phyloP scores from a whole-genome alignment of 148 eudicot species.

The Camellia japonica region DNA sequence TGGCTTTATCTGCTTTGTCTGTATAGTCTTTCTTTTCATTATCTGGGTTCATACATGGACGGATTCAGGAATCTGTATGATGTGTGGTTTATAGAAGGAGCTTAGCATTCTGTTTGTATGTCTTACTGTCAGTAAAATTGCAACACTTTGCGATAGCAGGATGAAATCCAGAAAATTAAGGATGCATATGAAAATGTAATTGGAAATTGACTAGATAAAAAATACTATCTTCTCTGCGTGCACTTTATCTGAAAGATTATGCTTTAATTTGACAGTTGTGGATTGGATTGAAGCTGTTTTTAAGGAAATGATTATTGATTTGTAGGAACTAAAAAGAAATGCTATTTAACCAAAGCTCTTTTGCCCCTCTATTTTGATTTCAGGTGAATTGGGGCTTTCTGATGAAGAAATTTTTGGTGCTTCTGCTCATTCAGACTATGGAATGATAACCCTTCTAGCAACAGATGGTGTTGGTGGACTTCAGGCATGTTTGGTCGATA shows the following conservation, averaged over 20 bases:
- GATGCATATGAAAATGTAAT: not conserved
- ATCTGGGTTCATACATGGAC: not conserved
- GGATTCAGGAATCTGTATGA: not conserved
- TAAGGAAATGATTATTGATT: not conserved
- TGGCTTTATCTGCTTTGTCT: not conserved
- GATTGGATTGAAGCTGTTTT: not conserved
- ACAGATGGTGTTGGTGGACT: conserved; percentile 80
- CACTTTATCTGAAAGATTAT: not conserved
- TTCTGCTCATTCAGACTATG: conserved; percentile 88
- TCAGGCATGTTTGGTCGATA: conserved; percentile 47
- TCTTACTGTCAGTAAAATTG: not conserved
- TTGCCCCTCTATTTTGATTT: conserved; percentile 12
- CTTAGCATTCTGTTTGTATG: not conserved
- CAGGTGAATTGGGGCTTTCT: conserved; percentile 35
- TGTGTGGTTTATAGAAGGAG: not conserved
- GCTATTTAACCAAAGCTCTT: not conserved
- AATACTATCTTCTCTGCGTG: not conserved
- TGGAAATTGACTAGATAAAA: not conserved
- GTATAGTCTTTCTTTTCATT: not conserved
- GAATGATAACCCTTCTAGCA: conserved; percentile 79
- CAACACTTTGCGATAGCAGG: not conserved
- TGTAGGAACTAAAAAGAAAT: not conserved
- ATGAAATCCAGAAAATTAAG: not conserved
- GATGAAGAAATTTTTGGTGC: conserved; percentile 55
- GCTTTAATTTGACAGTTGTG: not conserved